phyloP scores from a whole-genome alignment of 1,284 basidiomycete species.

The Apiotrichum mycotoxinovorans region DNA sequence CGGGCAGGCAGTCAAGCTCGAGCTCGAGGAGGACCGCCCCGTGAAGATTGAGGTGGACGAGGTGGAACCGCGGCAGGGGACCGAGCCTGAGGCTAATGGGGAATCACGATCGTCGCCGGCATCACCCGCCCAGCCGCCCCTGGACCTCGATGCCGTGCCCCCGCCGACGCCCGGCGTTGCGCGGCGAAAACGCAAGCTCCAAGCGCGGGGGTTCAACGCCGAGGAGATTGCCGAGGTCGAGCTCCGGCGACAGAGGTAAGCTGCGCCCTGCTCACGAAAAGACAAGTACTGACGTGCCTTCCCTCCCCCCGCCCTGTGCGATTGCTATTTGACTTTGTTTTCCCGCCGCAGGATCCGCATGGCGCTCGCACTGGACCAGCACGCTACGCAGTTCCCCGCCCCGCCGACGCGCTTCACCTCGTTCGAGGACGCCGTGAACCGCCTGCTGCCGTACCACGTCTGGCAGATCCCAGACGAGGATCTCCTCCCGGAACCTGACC shows the following conservation, averaged over 20 bases:
- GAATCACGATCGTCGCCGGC: neutral
- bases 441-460: slow-evolving; percentile 44
- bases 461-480: slow-evolving; percentile 45
- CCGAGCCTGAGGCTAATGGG: neutral
- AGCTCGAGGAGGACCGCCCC: neutral
- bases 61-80: no score
- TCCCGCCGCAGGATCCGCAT: slow-evolving; percentile 27
- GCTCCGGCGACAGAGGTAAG: slow-evolving; percentile 13
- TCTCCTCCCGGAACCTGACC: slow-evolving; percentile 17
- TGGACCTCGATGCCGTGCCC: no score
- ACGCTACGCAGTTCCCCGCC: slow-evolving; percentile 28
- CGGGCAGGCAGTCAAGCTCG: neutral
- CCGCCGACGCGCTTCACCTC: slow-evolving; percentile 26
- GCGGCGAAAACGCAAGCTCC: slow-evolving; percentile 14
- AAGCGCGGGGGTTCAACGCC: slow-evolving; percentile 6
- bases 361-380: slow-evolving; percentile 38
- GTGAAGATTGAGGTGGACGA: neutral
- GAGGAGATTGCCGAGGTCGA: slow-evolving; percentile 16
- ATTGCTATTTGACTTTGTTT: neutral
- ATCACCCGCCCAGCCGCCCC: no score
- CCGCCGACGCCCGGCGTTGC: neutral
- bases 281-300: neutral
- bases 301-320: no score
- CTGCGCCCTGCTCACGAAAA: neutral
- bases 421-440: slow-evolving; percentile 35